Percentiles rank a stretch among this genome's conserved stretches.
These are phyloP conservation scores for Tulasnella sp. DNA, from an alignment of 768 basidiomycete genomes.

Conservation along the genomic window DNA sequence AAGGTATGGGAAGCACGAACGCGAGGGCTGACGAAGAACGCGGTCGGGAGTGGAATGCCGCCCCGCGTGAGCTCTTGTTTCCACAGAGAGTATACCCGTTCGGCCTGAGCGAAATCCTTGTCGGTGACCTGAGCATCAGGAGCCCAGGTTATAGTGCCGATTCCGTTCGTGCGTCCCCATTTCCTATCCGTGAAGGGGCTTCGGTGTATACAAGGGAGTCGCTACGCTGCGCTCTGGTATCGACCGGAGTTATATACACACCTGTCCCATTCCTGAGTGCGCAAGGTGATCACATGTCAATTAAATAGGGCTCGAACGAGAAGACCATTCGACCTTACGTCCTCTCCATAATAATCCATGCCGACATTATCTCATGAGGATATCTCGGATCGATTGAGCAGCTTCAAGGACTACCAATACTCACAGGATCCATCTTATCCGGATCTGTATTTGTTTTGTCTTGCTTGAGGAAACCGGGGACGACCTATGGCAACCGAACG, in stretches of 20 bases:
- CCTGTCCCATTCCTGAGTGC: conserved; percentile 62
- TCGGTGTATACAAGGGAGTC: no score
- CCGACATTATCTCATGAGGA: conserved; percentile 57
- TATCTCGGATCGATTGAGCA: conserved; percentile 28
- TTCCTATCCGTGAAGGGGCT: conserved; percentile 25
- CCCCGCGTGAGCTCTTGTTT: conserved; percentile 47
- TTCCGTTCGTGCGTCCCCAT: conserved; percentile 49
- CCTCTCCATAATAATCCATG: conserved; percentile 58
- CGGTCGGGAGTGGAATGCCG: conserved; percentile 57
- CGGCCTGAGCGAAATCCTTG: conserved; percentile 61
- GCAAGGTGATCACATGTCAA: not conserved
- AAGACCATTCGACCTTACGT: conserved; percentile 41
- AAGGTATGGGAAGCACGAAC: conserved; percentile 64
- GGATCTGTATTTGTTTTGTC: conserved; percentile 45
- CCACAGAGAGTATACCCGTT: conserved; percentile 53
- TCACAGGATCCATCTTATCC: conserved; percentile 38
- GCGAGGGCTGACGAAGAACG: conserved; percentile 64
- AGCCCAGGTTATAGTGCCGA: conserved; percentile 71
- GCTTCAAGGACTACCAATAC: not conserved
- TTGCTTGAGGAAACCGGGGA: conserved; percentile 53
- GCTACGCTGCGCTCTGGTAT: no score
- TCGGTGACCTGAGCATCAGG: conserved; percentile 54
- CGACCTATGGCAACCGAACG: conserved; percentile 39
- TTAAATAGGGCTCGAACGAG: not conserved
- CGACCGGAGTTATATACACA: conserved; percentile 42